phyloP scores from a whole-genome alignment of 345 rosid species.

The Cardamine resedifolia region DNA sequence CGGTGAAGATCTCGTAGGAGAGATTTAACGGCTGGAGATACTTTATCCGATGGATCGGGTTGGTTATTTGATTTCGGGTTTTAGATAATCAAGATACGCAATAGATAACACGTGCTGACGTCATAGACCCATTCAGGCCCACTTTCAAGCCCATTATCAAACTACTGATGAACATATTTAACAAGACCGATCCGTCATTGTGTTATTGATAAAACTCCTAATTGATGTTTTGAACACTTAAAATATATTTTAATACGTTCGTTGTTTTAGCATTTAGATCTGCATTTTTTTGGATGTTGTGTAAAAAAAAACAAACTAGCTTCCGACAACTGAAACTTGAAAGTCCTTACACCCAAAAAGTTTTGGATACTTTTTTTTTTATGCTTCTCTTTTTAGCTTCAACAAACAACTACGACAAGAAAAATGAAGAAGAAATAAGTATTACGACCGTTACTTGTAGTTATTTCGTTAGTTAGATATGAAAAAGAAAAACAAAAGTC shows the following conservation, averaged over 20 bases:
- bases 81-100: not conserved
- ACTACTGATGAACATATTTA: not conserved
- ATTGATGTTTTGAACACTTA: not conserved
- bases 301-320: not conserved
- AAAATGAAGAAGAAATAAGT: not conserved
- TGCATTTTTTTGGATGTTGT: not conserved
- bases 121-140: not conserved
- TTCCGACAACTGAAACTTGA: not conserved
- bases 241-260: too few species aligned
- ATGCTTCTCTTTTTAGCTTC: not conserved
- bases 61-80: not conserved
- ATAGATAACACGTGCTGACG: conserved; percentile 12
- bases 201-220: too few species aligned
- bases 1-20: conserved; percentile 40
- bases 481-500: conserved; percentile 10
- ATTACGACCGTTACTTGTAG: conserved; percentile 26
- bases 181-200: too few species aligned
- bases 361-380: not conserved
- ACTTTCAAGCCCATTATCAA: not conserved
- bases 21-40: conserved; percentile 2
- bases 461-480: conserved; percentile 8
- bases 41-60: not conserved
- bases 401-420: conserved; percentile 3
- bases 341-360: not conserved
- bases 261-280: not conserved